A percentile compares a stretch with the other conserved stretches of the same genome.
Conservation (phyloP, 148 eudicot species). For the Camellia japonica region DNA sequence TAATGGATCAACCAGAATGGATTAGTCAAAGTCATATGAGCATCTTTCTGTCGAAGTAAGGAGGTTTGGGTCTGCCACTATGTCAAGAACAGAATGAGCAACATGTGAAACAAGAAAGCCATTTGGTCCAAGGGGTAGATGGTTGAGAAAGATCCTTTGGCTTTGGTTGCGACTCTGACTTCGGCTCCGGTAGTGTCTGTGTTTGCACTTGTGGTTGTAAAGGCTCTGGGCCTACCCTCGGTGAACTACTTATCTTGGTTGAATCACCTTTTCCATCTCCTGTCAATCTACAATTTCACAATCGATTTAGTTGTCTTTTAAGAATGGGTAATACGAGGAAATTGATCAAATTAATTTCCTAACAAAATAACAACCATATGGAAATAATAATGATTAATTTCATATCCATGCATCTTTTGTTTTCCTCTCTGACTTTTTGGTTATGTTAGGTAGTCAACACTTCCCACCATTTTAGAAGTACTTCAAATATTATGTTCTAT, state of each 20-base stretch:
- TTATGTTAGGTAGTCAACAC: too few species aligned
- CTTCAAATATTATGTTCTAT: neutral
- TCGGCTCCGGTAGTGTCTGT: slow-evolving; percentile 10
- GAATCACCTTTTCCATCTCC: slow-evolving; percentile 22
- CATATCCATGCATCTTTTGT: neutral
- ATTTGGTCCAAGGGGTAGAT: slow-evolving; percentile 15
- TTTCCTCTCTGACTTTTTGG: too few species aligned
- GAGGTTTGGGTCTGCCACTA: slow-evolving; percentile 7
- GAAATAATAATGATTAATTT: neutral
- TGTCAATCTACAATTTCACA: slow-evolving; percentile 32
- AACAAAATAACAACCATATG: neutral
- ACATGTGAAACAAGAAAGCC: slow-evolving; percentile 40
- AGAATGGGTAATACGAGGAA: neutral
- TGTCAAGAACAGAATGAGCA: slow-evolving; percentile 32
- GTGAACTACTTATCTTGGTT: slow-evolving; percentile 25
- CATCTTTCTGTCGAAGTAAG: neutral
- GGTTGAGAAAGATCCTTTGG: slow-evolving; percentile 20
- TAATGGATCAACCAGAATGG: neutral
- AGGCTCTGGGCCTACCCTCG: slow-evolving; percentile 21
- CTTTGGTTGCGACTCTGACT: slow-evolving; percentile 22
- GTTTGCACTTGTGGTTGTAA: slow-evolving; percentile 13
- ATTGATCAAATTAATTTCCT: too few species aligned
- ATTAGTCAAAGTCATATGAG: neutral
- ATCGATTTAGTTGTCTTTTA: neutral
- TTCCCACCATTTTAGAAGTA: neutral